Evolutionary conservation across 305 asterid genomes (phyloP).

Genomic region (Fraxinus velutina): DNA sequence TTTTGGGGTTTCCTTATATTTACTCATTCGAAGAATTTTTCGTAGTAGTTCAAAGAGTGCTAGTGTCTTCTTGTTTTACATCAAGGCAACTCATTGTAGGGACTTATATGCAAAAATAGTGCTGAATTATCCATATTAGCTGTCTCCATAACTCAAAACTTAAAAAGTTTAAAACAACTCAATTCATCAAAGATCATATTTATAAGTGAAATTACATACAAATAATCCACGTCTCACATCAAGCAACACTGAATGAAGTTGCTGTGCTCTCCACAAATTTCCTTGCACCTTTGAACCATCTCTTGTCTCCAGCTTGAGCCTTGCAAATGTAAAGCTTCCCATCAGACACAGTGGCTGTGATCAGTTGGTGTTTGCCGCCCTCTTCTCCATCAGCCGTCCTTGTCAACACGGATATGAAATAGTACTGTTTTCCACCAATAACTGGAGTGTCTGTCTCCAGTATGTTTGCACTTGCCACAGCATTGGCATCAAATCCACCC

Average conservation of each 20-base stretch:
- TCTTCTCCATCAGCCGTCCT: constrained; percentile 95
- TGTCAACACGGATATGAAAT: constrained; percentile 60
- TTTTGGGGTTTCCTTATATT: background rate
- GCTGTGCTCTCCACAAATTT: constrained; percentile 75
- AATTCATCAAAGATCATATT: background rate
- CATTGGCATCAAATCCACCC: constrained; percentile 91
- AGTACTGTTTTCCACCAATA: constrained; percentile 52
- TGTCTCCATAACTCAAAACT: background rate
- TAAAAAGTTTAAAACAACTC: background rate
- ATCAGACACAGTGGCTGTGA: constrained; percentile 61
- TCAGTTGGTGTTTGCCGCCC: constrained; percentile 92
- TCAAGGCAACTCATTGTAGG: background rate
- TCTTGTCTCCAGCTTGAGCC: constrained; percentile 98
- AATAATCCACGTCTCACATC: background rate
- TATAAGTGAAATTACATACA: background rate
- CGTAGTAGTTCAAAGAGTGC: background rate
- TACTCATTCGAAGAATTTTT: background rate
- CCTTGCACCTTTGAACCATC: constrained; percentile 95
- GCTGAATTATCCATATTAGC: background rate
- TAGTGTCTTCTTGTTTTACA: background rate
- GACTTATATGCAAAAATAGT: background rate
- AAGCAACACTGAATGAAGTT: constrained; percentile 74
- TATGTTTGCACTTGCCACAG: constrained; percentile 82
- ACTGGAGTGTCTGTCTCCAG: constrained; percentile 61
- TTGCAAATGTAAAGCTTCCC: constrained; percentile 95